phyloP scores from a whole-genome alignment of 108 stramenopile genomes.

The Licmophora abbreviata region DNA sequence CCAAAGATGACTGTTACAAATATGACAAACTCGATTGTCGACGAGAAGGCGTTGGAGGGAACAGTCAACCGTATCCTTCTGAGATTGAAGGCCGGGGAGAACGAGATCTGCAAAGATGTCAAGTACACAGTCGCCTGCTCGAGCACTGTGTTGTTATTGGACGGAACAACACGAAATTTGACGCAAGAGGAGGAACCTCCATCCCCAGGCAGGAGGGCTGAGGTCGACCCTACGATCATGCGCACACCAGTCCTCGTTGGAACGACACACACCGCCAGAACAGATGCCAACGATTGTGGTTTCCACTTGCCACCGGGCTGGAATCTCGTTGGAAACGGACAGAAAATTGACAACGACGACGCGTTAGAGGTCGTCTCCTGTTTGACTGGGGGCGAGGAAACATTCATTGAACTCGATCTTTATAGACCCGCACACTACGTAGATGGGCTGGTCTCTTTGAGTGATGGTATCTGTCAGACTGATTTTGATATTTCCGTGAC shows the following conservation, averaged over 20 bases:
- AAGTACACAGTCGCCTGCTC: conserved; percentile 35
- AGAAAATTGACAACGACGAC: neutral
- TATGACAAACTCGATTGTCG: conserved; percentile 40
- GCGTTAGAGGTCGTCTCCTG: conserved; percentile 10
- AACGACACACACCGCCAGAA: neutral
- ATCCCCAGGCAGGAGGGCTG: conserved; percentile 1
- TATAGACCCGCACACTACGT: conserved; percentile 33
- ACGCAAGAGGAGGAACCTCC: conserved; percentile 1
- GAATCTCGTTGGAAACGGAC: conserved; percentile 22
- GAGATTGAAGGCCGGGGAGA: conserved; percentile 34
- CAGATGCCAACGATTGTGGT: conserved; percentile 22
- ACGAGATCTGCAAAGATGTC: conserved; percentile 48
- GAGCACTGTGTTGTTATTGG: conserved; percentile 18
- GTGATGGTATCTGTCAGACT: conserved; percentile 23
- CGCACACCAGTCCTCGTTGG: conserved; percentile 28
- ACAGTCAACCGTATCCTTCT: conserved; percentile 79
- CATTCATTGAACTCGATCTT: conserved; percentile 50
- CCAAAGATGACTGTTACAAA: conserved; percentile 55
- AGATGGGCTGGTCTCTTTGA: neutral
- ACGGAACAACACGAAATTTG: conserved; percentile 19
- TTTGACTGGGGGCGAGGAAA: conserved; percentile 31
- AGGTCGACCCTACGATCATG: conserved; percentile 9
- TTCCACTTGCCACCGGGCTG: conserved; percentile 54
- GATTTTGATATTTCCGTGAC: conserved; percentile 30
- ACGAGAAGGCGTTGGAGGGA: conserved; percentile 62